Conservation (phyloP, 495 filamentous ascomycete species). For the Penicillium alfredii region DNA sequence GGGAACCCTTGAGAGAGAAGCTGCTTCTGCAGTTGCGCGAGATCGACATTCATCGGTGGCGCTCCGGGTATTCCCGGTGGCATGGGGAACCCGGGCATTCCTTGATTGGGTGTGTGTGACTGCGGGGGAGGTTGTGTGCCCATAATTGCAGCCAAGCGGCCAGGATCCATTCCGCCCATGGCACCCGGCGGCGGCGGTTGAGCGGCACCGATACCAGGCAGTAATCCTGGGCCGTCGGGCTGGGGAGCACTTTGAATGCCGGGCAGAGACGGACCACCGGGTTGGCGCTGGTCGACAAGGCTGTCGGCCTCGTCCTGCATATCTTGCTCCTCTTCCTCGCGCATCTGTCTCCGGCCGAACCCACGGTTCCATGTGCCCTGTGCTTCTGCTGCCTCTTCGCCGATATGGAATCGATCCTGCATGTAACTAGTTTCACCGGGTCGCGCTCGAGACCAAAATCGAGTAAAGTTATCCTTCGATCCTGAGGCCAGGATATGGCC, state of each 20-base stretch:
- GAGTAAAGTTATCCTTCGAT: conserved; percentile 91
- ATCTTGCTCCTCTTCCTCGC: conserved; percentile 90
- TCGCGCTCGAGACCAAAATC: conserved; percentile 87
- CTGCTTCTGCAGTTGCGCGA: conserved; percentile 59
- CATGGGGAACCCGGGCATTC: conserved; percentile 38
- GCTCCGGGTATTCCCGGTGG: conserved; percentile 42
- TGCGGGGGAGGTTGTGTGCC: conserved; percentile 37
- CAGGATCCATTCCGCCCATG: conserved; percentile 50
- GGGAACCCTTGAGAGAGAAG: conserved; percentile 36
- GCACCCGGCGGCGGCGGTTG: conserved; percentile 44
- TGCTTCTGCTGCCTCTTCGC: conserved; percentile 85
- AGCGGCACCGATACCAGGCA: conserved; percentile 45
- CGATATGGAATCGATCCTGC: conserved; percentile 90
- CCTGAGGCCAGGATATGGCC: conserved; percentile 98
- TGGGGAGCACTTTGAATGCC: conserved; percentile 46
- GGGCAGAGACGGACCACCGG: conserved; percentile 41
- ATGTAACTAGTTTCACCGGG: conserved; percentile 79
- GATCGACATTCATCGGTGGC: conserved; percentile 56
- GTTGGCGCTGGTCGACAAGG: conserved; percentile 86
- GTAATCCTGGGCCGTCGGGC: conserved; percentile 30
- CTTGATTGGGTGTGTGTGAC: conserved; percentile 20
- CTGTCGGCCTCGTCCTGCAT: conserved; percentile 88
- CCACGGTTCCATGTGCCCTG: conserved; percentile 86
- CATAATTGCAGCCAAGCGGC: conserved; percentile 43
- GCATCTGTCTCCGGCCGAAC: conserved; percentile 69